These are phyloP conservation scores for Aspergillus pseudoviridinutans DNA, from an alignment of 2,329 filamentous ascomycete genomes.

Conservation along the genomic window DNA sequence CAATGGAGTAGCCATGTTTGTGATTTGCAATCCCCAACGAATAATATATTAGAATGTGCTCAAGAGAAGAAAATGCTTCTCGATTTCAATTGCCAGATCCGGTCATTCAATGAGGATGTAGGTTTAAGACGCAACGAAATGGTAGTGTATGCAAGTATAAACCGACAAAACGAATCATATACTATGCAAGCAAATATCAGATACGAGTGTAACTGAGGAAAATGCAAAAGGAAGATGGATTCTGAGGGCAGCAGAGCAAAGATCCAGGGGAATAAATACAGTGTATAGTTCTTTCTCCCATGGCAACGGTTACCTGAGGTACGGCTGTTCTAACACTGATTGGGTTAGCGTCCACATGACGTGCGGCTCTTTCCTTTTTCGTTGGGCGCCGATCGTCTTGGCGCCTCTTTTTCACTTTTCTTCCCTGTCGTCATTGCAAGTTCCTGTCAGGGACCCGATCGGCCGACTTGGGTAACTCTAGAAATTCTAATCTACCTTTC, in stretches of 20 bases:
- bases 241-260: conserved; percentile 19
- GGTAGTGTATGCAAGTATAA: conserved; percentile 20
- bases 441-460: not conserved
- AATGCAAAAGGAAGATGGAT: conserved; percentile 22
- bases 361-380: conserved; percentile 44
- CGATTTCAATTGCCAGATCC: conserved; percentile 5
- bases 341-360: conserved; percentile 45
- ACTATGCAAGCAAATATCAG: conserved; percentile 29
- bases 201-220: conserved; percentile 18
- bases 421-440: conserved; percentile 4
- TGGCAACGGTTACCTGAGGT: conserved; percentile 40
- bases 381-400: conserved; percentile 39
- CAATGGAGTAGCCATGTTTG: conserved; percentile 73
- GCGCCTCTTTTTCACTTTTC: conserved; percentile 8
- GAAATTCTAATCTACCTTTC: not conserved
- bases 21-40: conserved; percentile 3
- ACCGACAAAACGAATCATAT: conserved; percentile 20
- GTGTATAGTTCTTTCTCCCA: conserved; percentile 29
- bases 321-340: conserved; percentile 30
- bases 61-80: conserved; percentile 23
- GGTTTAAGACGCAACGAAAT: conserved; percentile 13
- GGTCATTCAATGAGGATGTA: conserved; percentile 6
- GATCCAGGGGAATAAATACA: conserved; percentile 36
- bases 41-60: not conserved
- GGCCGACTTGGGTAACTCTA: not conserved